These are phyloP conservation scores for Excoecaria cochinchinensis DNA, from an alignment of 345 rosid genomes.

Conservation along the genomic window DNA sequence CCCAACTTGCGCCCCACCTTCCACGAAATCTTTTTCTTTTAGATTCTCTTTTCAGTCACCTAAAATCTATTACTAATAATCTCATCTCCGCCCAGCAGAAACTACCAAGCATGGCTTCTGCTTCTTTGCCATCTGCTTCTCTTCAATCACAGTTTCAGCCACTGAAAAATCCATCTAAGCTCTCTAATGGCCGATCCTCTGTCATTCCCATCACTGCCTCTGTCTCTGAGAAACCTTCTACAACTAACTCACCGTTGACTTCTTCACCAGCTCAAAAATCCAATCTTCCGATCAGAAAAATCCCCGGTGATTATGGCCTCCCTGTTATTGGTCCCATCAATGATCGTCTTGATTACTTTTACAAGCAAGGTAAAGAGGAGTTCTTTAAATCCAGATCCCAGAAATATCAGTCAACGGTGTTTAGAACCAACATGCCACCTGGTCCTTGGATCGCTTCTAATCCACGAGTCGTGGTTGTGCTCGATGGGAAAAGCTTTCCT, in stretches of 20 bases:
- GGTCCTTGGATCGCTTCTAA: conserved; percentile 66
- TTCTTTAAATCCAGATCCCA: conserved; percentile 63
- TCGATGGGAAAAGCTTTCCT: conserved; percentile 91
- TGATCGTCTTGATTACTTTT: conserved; percentile 73
- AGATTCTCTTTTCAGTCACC: no score
- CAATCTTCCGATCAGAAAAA: conserved; percentile 52
- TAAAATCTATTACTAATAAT: no score
- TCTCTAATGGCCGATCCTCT: conserved; percentile 2
- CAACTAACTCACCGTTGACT: background rate
- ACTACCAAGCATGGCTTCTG: conserved; percentile 29
- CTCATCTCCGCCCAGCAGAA: background rate
- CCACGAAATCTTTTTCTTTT: no score
- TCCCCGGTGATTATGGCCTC: conserved; percentile 75
- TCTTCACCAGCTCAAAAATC: conserved; percentile 18
- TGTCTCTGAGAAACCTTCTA: conserved; percentile 35
- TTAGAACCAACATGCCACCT: conserved; percentile 74
- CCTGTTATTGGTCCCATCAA: conserved; percentile 75
- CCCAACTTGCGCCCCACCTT: background rate
- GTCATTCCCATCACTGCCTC: conserved; percentile 40
- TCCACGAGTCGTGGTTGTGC: conserved; percentile 66
- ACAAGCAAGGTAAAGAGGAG: conserved; percentile 66
- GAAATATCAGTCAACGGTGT: conserved; percentile 72
- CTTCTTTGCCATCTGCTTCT: conserved; percentile 31
- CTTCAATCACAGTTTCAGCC: conserved; percentile 19
- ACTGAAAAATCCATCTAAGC: conserved; percentile 4